These are phyloP conservation scores for Mycogone perniciosa DNA, from an alignment of 2,329 filamentous ascomycete genomes.

Conservation along the genomic window DNA sequence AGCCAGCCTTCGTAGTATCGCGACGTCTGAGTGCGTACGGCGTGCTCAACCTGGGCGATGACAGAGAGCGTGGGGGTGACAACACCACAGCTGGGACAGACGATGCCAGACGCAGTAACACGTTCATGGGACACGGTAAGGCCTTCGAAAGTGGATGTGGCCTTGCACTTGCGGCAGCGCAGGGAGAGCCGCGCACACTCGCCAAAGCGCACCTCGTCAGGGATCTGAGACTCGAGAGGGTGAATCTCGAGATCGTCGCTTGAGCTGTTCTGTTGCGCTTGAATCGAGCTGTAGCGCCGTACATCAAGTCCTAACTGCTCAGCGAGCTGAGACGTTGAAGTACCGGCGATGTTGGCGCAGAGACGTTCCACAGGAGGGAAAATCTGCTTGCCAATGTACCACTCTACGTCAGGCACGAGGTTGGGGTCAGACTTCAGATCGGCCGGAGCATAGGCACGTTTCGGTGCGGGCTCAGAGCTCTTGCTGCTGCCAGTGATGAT, in stretches of 20 bases:
- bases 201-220: conserved; percentile 82
- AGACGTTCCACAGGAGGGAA: conserved; percentile 96
- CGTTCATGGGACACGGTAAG: conserved; percentile 51
- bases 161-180: conserved; percentile 75
- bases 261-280: conserved; percentile 41
- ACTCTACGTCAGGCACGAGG: conserved; percentile 87
- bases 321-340: conserved; percentile 81
- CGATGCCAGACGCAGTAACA: conserved; percentile 67
- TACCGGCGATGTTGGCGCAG: conserved; percentile 90
- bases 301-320: conserved; percentile 91
- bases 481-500: conserved; percentile 75
- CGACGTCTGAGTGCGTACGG: conserved; percentile 70
- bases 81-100: conserved; percentile 63
- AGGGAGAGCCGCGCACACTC: conserved; percentile 71
- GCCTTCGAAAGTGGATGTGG: conserved; percentile 68
- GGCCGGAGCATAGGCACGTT: conserved; percentile 80
- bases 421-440: conserved; percentile 72
- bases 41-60: conserved; percentile 79
- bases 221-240: conserved; percentile 88
- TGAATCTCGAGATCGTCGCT: conserved; percentile 67
- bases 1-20: conserved; percentile 92
- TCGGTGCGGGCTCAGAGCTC: conserved; percentile 65
- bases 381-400: conserved; percentile 97
- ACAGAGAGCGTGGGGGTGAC: conserved; percentile 65
- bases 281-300: conserved; percentile 63